Evolutionary conservation across 179 eudicot species (phyloP), one percentile per base, ranked within the genome.

Genomic region (Pouteria campechiana): DNA sequence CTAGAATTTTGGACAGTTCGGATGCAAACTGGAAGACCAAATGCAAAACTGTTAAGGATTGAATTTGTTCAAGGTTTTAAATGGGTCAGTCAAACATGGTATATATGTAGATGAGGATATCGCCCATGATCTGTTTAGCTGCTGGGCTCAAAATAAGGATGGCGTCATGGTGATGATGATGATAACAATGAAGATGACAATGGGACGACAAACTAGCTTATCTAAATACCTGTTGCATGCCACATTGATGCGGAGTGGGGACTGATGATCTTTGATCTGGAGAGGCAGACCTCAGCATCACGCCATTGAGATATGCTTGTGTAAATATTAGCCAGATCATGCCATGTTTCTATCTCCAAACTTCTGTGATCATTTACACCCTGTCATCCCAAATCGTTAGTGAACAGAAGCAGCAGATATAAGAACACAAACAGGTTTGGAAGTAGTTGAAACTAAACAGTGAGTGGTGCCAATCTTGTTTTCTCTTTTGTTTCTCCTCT

Each of bases 251-350:
- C 77, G 64, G 74, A 65, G 63, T 65, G 55, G 25, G 60, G 66
- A 59, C 58, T 50, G 48, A 85, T 72, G 61, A 59, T 61, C 58
- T 70, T 66, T 27, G 80, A 70, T 72, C 76, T 86, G 28, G 78
- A 74, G 32, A 90, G 73, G 72, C 95, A 90, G 21, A 63, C 51
- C 64, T 90, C 87, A 16, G 75, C 86, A 49, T 90, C 98, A 7
- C 46, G 58, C 95, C 86, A 85, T 22, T 49, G 72, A 17, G 83
- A 81, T 63, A 86, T 64, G 60, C 62, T 61, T 45, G 75, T 76
- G 64, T 90, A 90, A 25, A 79, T 61, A 49, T 51, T 34, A 64
- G 79, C 90, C 44, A 90, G 73, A 69, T 81, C 90, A 47, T 61
- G 72, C 98, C 98, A 90, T 1, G 76, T 79, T 49, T 79, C 87